Conservation (phyloP, 2,329 filamentous ascomycete species). For the Tolypocladium guangdongense region DNA sequence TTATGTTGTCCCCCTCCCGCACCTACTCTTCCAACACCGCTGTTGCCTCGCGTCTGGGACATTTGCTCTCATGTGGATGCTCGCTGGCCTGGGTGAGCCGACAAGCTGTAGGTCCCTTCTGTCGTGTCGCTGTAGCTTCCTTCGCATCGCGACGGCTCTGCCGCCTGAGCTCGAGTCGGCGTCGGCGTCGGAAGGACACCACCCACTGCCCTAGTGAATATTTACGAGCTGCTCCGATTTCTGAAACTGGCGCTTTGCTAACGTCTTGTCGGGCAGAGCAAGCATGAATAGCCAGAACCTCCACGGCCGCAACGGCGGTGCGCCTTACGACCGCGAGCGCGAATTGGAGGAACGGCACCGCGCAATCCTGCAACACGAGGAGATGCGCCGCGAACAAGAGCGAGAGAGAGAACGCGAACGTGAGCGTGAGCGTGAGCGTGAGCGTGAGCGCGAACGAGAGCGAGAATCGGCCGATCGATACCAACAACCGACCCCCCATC, state of each 20-base stretch:
- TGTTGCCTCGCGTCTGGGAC: slow-evolving; percentile 1
- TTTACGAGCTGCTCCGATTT: not conserved
- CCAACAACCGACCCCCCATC: slow-evolving; percentile 61
- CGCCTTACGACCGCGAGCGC: slow-evolving; percentile 37
- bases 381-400: slow-evolving; percentile 35
- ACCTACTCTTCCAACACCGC: not conserved
- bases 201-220: not conserved
- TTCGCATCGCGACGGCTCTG: slow-evolving; percentile 9
- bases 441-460: slow-evolving; percentile 51
- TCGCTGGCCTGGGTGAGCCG: slow-evolving; percentile 18
- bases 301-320: slow-evolving; percentile 26
- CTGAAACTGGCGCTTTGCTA: not conserved
- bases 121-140: slow-evolving; percentile 5
- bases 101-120: slow-evolving; percentile 21
- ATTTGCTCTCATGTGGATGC: slow-evolving; percentile 25
- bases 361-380: slow-evolving; percentile 34
- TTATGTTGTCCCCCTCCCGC: not conserved
- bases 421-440: slow-evolving; percentile 49
- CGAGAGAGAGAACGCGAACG: slow-evolving; percentile 54
- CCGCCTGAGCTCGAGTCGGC: not conserved
- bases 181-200: not conserved
- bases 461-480: slow-evolving; percentile 57
- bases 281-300: slow-evolving; percentile 37
- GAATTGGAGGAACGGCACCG: slow-evolving; percentile 38
- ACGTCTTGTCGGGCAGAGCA: slow-evolving; percentile 3